Percentiles rank a stretch among this genome's conserved stretches.
phyloP scores from a whole-genome alignment of 495 filamentous ascomycete species.

The Friedmanniomyces simplex region DNA sequence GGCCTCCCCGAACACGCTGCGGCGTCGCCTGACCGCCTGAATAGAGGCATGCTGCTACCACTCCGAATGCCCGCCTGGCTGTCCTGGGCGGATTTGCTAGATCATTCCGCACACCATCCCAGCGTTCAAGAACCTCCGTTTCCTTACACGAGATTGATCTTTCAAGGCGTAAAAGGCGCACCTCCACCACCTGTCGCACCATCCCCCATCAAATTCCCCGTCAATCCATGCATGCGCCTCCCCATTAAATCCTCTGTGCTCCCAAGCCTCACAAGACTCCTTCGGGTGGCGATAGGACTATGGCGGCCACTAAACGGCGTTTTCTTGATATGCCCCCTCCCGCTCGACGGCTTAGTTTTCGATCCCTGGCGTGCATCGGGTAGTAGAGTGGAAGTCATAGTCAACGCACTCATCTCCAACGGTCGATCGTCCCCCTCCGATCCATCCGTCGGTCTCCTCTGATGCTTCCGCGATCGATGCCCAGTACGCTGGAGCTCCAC shows the following conservation, averaged over 20 bases:
- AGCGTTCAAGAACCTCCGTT: neutral
- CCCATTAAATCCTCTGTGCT: conserved; percentile 78
- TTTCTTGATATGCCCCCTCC: conserved; percentile 26
- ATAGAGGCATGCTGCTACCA: too few relatives aligned
- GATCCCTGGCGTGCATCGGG: neutral
- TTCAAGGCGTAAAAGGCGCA: conserved; percentile 4
- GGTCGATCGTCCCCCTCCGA: conserved; percentile 70
- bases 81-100: too few relatives aligned
- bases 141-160: neutral
- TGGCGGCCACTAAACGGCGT: conserved; percentile 31
- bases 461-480: neutral
- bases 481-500: neutral
- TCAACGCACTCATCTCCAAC: conserved; percentile 56
- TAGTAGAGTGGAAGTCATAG: neutral
- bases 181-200: too few relatives aligned
- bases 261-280: conserved; percentile 60
- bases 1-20: too few relatives aligned
- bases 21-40: too few relatives aligned
- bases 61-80: too few relatives aligned
- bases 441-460: conserved; percentile 40
- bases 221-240: conserved; percentile 74
- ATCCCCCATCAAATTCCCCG: conserved; percentile 62
- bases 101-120: too few relatives aligned
- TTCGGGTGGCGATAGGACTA: conserved; percentile 18
- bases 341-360: conserved; percentile 23